Evolutionary conservation across 192 early-diverging fungal species (phyloP).

Genomic region (Glomus cerebriforme): DNA sequence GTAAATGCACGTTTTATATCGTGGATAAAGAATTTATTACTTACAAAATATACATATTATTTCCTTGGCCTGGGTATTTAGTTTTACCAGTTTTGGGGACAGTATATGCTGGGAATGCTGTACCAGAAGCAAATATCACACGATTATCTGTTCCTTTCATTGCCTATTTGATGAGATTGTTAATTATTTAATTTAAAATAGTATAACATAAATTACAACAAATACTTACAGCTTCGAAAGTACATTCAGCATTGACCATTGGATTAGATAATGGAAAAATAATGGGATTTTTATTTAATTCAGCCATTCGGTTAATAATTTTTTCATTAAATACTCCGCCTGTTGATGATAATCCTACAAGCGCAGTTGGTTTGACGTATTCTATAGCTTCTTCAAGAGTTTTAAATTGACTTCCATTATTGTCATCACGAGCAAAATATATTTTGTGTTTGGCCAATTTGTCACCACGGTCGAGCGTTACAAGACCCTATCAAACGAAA

Average conservation of each 20-base stretch:
- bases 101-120: slow-evolving; percentile 83
- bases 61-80: slow-evolving; percentile 79
- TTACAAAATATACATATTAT: slow-evolving; percentile 94
- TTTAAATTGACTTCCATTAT: slow-evolving; percentile 75
- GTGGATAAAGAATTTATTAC: slow-evolving; percentile 20
- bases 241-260: slow-evolving; percentile 89
- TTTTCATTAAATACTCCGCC: slow-evolving; percentile 76
- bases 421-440: slow-evolving; percentile 87
- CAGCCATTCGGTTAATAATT: slow-evolving; percentile 74
- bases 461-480: slow-evolving; percentile 89
- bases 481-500: slow-evolving; percentile 60
- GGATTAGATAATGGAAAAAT: slow-evolving; percentile 94
- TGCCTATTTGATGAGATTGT: slow-evolving; percentile 45
- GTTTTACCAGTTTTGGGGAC: slow-evolving; percentile 61
- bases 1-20: background rate
- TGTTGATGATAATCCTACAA: slow-evolving; percentile 86
- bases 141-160: slow-evolving; percentile 82
- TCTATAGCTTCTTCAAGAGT: slow-evolving; percentile 76
- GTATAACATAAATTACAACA: background rate
- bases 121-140: slow-evolving; percentile 95
- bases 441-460: slow-evolving; percentile 78
- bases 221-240: slow-evolving; percentile 66
- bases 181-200: background rate
- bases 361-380: slow-evolving; percentile 83
- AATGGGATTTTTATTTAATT: slow-evolving; percentile 77